Percentiles rank a stretch among this genome's conserved stretches.
Conservation (phyloP, 139 green algal genomes). For the Astrephomene gubernaculifera region DNA sequence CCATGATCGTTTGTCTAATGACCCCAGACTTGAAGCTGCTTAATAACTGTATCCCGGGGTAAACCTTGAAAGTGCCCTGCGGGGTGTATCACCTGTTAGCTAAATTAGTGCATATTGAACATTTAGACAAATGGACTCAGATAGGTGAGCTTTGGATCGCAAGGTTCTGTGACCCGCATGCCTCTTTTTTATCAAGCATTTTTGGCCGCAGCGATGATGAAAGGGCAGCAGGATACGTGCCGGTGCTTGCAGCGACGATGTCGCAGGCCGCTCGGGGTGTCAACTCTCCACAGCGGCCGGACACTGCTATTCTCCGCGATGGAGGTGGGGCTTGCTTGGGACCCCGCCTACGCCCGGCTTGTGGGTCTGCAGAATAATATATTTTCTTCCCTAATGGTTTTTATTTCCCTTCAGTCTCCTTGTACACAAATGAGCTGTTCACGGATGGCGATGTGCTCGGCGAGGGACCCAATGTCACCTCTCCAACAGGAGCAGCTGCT, state of each 20-base stretch:
- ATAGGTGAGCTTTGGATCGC: slow-evolving; percentile 3
- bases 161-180: neutral
- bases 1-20: too few relatives aligned
- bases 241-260: slow-evolving; percentile 42
- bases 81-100: neutral
- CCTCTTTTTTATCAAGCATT: neutral
- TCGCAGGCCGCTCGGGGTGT: slow-evolving; percentile 17
- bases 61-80: too few relatives aligned
- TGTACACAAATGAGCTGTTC: slow-evolving; percentile 61
- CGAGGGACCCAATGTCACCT: neutral
- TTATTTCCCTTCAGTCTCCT: slow-evolving; percentile 4
- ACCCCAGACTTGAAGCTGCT: too few relatives aligned
- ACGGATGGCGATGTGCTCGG: slow-evolving; percentile 54
- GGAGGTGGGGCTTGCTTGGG: slow-evolving; percentile 30
- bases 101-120: too few relatives aligned
- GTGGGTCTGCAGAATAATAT: too few relatives aligned
- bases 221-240: slow-evolving; percentile 38
- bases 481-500: slow-evolving; percentile 27
- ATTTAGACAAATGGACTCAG: slow-evolving; percentile 27
- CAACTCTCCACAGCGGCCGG: neutral
- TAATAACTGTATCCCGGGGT: too few relatives aligned
- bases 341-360: neutral
- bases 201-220: slow-evolving; percentile 46
- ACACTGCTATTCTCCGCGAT: slow-evolving; percentile 25
- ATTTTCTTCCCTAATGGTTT: neutral